Conservation (phyloP, 148 eudicot genomes). For the Vaccinium macrocarpon region DNA sequence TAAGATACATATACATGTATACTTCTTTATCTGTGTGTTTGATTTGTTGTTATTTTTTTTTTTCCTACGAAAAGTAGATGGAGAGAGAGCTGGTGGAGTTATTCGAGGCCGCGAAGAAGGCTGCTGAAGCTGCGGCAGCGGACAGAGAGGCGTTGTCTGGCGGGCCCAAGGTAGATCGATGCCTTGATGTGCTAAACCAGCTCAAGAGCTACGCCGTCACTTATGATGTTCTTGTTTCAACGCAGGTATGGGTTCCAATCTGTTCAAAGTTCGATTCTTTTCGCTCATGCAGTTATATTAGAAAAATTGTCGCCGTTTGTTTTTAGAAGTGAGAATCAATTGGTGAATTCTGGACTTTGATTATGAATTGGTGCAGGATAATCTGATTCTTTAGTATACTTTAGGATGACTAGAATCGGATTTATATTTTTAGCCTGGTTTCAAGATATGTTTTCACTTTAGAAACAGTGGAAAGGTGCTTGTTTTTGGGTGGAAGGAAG, state of each 20-base stretch:
- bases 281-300: not conserved
- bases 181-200: slow-evolving; percentile 22
- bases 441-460: not conserved
- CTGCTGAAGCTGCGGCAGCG: slow-evolving; percentile 24
- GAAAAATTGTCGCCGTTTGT: not conserved
- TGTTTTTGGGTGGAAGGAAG: not conserved
- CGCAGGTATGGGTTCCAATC: slow-evolving; percentile 18
- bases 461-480: not conserved
- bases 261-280: not conserved
- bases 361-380: not conserved
- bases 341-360: not conserved
- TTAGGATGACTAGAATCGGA: not conserved
- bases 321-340: not conserved
- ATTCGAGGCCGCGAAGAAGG: slow-evolving; percentile 27
- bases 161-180: slow-evolving; percentile 23
- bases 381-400: too few relatives aligned
- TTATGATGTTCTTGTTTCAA: slow-evolving; percentile 27
- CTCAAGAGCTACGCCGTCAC: slow-evolving; percentile 18
- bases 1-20: not conserved
- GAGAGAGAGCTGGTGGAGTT: slow-evolving; percentile 29
- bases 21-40: not conserved
- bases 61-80: slow-evolving; percentile 2
- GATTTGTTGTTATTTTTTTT: not conserved
- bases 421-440: not conserved
- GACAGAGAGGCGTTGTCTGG: not conserved